A percentile compares a stretch with the other conserved stretches of the same genome.
Conservation (phyloP, 2,329 filamentous ascomycete genomes). For the Beauveria sp. region DNA sequence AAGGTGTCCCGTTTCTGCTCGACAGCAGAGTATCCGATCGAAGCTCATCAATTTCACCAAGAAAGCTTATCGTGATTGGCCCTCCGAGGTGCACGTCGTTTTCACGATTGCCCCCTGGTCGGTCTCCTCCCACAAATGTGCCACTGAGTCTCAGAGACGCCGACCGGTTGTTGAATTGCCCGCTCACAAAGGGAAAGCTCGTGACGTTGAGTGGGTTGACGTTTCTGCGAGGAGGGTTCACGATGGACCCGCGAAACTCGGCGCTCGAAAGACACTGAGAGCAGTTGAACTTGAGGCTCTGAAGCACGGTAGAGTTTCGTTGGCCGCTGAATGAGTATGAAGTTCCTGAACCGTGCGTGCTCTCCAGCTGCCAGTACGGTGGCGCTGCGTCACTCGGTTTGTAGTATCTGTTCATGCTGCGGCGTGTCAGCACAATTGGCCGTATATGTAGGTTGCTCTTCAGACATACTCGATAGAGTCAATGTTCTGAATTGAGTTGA, state of each 20-base stretch:
- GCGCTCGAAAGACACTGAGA: not conserved
- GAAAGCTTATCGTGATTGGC: constrained; percentile 3
- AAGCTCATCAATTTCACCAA: constrained; percentile 1
- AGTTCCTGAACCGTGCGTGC: not conserved
- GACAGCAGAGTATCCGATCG: not conserved
- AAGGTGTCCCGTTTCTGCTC: not conserved
- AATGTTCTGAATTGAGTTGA: constrained; percentile 1
- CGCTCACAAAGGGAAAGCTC: not conserved
- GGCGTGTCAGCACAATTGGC: not conserved
- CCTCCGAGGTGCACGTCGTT: not conserved
- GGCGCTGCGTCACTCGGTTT: not conserved
- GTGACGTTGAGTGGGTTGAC: constrained; percentile 1
- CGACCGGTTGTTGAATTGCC: not conserved
- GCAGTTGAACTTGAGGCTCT: not conserved
- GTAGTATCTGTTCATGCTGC: not conserved
- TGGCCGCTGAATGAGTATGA: constrained; percentile 1
- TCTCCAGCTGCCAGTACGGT: not conserved
- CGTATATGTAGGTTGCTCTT: not conserved
- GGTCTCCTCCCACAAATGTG: not conserved
- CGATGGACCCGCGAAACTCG: not conserved
- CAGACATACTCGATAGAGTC: not conserved
- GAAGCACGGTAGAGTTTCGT: not conserved
- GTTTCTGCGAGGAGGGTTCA: not conserved
- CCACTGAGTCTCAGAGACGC: not conserved
- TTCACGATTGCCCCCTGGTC: not conserved